Evolutionary conservation across 83 land plant species (phyloP), one percentile per base, ranked within the genome.

Genomic region (Thuja plicata): DNA sequence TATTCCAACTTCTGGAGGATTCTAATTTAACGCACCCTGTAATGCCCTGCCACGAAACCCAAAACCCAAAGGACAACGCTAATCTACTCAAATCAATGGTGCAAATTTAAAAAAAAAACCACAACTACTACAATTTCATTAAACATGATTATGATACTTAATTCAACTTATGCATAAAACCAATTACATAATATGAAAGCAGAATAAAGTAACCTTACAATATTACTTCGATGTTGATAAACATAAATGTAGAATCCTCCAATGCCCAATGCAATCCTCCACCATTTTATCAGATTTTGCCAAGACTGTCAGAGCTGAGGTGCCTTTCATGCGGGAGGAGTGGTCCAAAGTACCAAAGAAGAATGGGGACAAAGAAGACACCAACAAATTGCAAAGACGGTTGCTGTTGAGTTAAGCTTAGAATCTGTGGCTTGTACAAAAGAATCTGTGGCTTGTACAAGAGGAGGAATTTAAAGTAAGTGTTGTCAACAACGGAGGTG

Each of bases 271-370:
- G 0, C 89, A 91, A 13, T 17, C 80, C 8, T 55, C 93, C 38
- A 86, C 89, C 38, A 52, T 92, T 41, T 88, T 88, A 38, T 41
- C 86, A 3, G 86, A 92, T 2, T 91, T 90, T 12, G 89, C 87
- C 81, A 70, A 50, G 30, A 27, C 32, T 16, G 13, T 48, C 55
- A 40, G 84, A 43, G 84, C 84, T 17, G 88, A 34, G 74, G 73
- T 88, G 45, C 92, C 92, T 17, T 91, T 86, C 81, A 62, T 35
- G 27, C 81, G 89, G 88, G 91, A 92, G 38, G 90, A 84, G 38
- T 77, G 85, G 27, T 88, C 90, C 7, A 85, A 79, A 24, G 21
- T 41, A 0, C 93, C 89, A 12, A 88, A 91, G 86, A 62, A 38
- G 83, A 30, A 55, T 55, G 60, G 60, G 21, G 66, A 57, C 66